Conservation (phyloP, 129 eudicot species). For the Chrysanthemum makinoi region DNA sequence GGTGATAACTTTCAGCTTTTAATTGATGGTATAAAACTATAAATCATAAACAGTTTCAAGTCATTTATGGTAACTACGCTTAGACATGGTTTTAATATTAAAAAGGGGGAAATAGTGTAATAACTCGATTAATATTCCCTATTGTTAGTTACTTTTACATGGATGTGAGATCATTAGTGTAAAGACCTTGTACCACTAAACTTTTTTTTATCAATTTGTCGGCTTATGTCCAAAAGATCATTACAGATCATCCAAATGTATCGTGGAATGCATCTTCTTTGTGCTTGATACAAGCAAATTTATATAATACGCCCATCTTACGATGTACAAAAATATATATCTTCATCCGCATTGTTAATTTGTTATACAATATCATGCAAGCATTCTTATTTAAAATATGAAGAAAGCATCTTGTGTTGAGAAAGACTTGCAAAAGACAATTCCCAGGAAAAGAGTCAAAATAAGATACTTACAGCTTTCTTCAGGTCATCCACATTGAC, state of each 20-base stretch:
- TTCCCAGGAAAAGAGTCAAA: neutral
- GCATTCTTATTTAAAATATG: neutral
- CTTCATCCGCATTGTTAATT: no score
- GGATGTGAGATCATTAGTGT: neutral
- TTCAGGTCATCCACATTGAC: constrained; percentile 95
- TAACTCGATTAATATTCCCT: neutral
- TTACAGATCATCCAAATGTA: no score
- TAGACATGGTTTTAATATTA: no score
- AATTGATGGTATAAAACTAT: no score
- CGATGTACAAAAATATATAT: no score
- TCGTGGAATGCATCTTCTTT: neutral
- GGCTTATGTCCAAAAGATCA: neutral
- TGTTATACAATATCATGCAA: no score
- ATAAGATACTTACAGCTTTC: constrained; percentile 74
- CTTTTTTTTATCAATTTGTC: neutral
- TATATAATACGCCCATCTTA: neutral
- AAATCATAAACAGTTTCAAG: no score
- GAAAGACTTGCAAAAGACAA: neutral
- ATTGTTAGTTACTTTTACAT: neutral
- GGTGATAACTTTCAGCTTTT: no score
- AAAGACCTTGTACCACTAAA: neutral
- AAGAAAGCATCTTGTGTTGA: neutral
- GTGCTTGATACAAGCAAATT: neutral
- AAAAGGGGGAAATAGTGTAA: neutral
- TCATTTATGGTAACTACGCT: no score